phyloP scores from a whole-genome alignment of 306 rosid species.

The Cucurbita pepo region DNA sequence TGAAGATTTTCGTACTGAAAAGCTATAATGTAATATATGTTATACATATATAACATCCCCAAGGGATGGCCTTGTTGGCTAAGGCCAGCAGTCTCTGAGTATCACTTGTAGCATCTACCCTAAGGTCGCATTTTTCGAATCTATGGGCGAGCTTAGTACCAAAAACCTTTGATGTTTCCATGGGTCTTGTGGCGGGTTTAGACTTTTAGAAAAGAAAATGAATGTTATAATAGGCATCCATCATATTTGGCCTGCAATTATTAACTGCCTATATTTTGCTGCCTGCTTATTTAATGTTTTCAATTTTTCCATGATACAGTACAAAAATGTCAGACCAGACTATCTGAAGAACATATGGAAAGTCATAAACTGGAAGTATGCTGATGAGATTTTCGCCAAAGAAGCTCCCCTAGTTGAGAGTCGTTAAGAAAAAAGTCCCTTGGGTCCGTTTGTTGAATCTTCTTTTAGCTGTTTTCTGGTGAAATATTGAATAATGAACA shows the following conservation, averaged over 20 bases:
- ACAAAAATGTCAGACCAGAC: slow-evolving; percentile 92
- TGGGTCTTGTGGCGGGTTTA: not conserved
- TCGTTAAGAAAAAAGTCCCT: not conserved
- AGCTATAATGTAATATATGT: not conserved
- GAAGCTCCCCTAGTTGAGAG: slow-evolving; percentile 26
- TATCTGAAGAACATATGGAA: slow-evolving; percentile 96
- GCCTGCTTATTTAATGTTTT: not conserved
- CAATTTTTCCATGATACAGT: slow-evolving; percentile 31
- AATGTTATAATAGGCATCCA: not conserved
- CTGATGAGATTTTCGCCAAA: slow-evolving; percentile 44
- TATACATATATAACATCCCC: not conserved
- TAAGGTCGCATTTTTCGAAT: not conserved
- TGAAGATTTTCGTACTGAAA: not conserved
- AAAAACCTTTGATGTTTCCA: not conserved
- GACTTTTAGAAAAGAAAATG: not conserved
- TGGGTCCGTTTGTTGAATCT: not conserved
- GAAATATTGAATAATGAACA: not conserved
- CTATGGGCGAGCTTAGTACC: not conserved
- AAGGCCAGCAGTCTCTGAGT: not conserved
- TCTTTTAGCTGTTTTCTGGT: not conserved
- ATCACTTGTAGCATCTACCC: no score
- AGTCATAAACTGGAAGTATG: slow-evolving; percentile 83
- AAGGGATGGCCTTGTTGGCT: not conserved
- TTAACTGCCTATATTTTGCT: not conserved
- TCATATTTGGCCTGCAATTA: not conserved